Evolutionary conservation across 768 basidiomycete genomes (phyloP), one percentile per base, ranked within the genome.

Genomic region (Zangia roseola): DNA sequence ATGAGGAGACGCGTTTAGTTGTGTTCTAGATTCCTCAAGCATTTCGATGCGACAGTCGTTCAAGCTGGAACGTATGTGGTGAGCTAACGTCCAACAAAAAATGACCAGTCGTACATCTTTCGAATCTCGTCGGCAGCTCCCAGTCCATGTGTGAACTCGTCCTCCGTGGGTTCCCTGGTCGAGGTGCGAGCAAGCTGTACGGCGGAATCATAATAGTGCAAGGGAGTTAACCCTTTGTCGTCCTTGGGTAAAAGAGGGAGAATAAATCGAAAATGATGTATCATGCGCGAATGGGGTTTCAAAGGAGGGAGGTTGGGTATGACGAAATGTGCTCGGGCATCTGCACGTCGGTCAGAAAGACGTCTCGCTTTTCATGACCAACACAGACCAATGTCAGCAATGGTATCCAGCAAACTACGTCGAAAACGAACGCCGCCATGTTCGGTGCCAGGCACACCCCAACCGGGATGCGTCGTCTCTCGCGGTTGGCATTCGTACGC

Each of bases 251-350:
- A 48, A 2, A 91, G 73, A 0, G 87, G 87, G 4, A 79, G 67
- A 30, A 91, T 77, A 68, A 86, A 88, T 36, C 88, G 83, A 60
- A 90, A 87, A 63, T 91, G 88, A 64, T 88, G 82, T 40, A 86
- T 72, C 84, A 91, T 84, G 54, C 88, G 83, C 5, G 76, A 75
- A 63, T 88, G 83, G 3, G 88, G 87, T 55, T 84, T 84, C 58
- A 86, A 65, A 16, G 70, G 58, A 12, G 88, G 90, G 45, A 87
- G 80, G 31, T 80, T 78, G 24, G 89, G 89, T 52, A 91, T 86
- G 34, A 91, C 77, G 40, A 78, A 64, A 55, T 83, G 88, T 24
- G 88, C 85, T 39, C 86, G 75, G 10, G 70, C 70, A 65, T 92
- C 89, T 91, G 33, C 33, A 44, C 26, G 10, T 25, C 36, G 20